Percentiles rank a stretch among this genome's conserved stretches.
Conservation (phyloP, 2,329 filamentous ascomycete genomes). For the Ceratocystis smalleyi region DNA sequence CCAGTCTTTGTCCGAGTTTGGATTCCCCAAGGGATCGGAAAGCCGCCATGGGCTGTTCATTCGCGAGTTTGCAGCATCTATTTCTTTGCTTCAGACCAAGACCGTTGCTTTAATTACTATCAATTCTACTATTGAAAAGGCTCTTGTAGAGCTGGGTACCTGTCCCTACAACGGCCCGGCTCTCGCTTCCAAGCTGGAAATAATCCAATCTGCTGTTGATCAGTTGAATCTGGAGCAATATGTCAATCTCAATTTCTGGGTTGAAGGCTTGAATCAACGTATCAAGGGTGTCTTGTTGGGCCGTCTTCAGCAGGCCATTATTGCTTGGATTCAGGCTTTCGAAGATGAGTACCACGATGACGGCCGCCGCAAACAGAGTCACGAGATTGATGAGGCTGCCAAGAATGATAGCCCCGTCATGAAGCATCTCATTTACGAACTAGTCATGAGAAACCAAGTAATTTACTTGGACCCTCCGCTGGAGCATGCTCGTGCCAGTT, state of each 20-base stretch:
- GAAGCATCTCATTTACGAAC: conserved; percentile 66
- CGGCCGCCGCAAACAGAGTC: conserved; percentile 36
- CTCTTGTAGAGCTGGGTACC: conserved; percentile 64
- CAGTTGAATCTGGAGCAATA: conserved; percentile 94
- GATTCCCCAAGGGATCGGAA: conserved; percentile 44
- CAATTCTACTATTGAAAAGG: conserved; percentile 65
- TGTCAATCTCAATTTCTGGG: conserved; percentile 83
- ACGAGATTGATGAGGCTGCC: conserved; percentile 28
- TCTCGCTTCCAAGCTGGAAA: conserved; percentile 67
- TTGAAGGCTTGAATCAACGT: conserved; percentile 67
- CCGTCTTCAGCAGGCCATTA: conserved; percentile 73
- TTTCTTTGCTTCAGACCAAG: conserved; percentile 79
- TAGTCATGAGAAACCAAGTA: conserved; percentile 95
- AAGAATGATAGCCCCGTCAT: conserved; percentile 47
- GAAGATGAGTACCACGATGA: conserved; percentile 43
- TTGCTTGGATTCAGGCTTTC: conserved; percentile 77
- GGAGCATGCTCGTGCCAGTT: conserved; percentile 79
- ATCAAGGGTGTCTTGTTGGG: conserved; percentile 66
- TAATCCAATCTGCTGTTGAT: conserved; percentile 83
- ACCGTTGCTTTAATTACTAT: conserved; percentile 64
- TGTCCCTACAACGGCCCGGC: conserved; percentile 70
- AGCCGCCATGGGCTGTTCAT: conserved; percentile 96
- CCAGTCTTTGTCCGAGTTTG: conserved; percentile 32
- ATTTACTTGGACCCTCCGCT: conserved; percentile 92
- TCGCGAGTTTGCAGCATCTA: conserved; percentile 74